Evolutionary conservation across 192 early-diverging fungal genomes (phyloP), one percentile per base, ranked within the genome.

Genomic region (Dissophora globulifera): DNA sequence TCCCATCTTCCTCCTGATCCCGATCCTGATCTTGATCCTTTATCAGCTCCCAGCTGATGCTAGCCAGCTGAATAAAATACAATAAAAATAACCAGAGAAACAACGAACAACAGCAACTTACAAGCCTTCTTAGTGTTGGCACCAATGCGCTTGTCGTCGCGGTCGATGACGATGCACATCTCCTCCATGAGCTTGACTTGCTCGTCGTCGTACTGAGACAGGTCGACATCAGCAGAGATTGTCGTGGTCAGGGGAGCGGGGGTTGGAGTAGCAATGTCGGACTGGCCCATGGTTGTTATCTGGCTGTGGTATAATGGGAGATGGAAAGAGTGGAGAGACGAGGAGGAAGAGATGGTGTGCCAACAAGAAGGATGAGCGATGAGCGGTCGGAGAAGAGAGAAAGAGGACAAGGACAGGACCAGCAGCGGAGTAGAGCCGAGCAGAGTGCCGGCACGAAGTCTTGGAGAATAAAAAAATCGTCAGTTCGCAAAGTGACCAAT

Each of bases 121-220:
- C 95, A 97, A 55, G 90, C 90, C 84, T 97, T 96, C 79, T 99
- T 99, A 67, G 91, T 85, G 58, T 90, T 94, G 16, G 90, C 88
- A 52, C 93, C 90, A 61, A 99, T 89, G 35, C 87, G 78, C 33
- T 88, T 86, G 80, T 99, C 97, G 63, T 96, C 83, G 17, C 88
- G 67, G 84, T 97, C 91, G 17, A 98, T 84, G 15, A 98, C 74
- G 66, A 99, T 99, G 87, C 96, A 98, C 94, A 94, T 95, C 78
- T 99, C 97, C 50, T 87, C 87, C 96, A 99, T 98, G 32, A 99
- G 90, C 40, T 93, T 92, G 58, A 94, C 94, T 80, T 98, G 92
- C 74, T 92, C 90, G 32, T 87, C 87, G 60, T 93, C 88, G 78
- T 93, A 92, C 27, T 67, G 54, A 41, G 85, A 81, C 16, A 91